These are phyloP conservation scores for Aspergillus wentii DNA, from an alignment of 495 filamentous ascomycete species.

Conservation along the genomic window DNA sequence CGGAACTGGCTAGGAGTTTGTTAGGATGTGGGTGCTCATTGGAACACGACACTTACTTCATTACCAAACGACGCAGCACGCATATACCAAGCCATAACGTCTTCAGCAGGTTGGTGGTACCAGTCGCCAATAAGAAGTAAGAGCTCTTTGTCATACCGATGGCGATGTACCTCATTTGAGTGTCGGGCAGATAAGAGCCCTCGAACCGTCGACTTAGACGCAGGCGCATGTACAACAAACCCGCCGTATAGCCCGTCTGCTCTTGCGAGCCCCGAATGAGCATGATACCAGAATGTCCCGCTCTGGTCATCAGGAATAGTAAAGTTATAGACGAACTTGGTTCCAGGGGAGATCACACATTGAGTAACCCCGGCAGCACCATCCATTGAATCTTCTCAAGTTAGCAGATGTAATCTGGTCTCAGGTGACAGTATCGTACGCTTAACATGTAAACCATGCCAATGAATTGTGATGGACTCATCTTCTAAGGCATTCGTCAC, in stretches of 20 bases:
- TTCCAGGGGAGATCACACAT: slow-evolving; percentile 59
- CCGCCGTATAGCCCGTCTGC: slow-evolving; percentile 72
- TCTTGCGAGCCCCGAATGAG: slow-evolving; percentile 60
- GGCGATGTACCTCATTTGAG: slow-evolving; percentile 1
- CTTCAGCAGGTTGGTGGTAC: slow-evolving; percentile 40
- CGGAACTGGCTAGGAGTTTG: slow-evolving; percentile 49
- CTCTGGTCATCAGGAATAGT: slow-evolving; percentile 66
- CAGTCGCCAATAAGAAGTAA: slow-evolving; percentile 49
- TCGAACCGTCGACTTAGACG: slow-evolving; percentile 20
- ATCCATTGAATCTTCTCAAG: slow-evolving; percentile 56
- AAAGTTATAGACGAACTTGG: slow-evolving; percentile 69
- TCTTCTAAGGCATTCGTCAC: slow-evolving; percentile 65
- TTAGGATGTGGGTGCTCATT: slow-evolving; percentile 1
- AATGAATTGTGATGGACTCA: slow-evolving; percentile 67
- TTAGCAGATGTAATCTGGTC: background rate
- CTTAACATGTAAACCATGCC: slow-evolving; percentile 71
- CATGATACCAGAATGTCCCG: slow-evolving; percentile 84
- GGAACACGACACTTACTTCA: slow-evolving; percentile 27
- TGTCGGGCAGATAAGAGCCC: slow-evolving; percentile 15
- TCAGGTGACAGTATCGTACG: slow-evolving; percentile 27
- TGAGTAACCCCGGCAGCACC: slow-evolving; percentile 64
- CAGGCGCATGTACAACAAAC: slow-evolving; percentile 64
- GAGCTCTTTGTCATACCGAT: slow-evolving; percentile 34
- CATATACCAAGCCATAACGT: slow-evolving; percentile 44
- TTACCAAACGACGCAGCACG: slow-evolving; percentile 40